Evolutionary conservation across 495 filamentous ascomycete species (phyloP).

Genomic region (Penicillium psychrofluorescens): DNA sequence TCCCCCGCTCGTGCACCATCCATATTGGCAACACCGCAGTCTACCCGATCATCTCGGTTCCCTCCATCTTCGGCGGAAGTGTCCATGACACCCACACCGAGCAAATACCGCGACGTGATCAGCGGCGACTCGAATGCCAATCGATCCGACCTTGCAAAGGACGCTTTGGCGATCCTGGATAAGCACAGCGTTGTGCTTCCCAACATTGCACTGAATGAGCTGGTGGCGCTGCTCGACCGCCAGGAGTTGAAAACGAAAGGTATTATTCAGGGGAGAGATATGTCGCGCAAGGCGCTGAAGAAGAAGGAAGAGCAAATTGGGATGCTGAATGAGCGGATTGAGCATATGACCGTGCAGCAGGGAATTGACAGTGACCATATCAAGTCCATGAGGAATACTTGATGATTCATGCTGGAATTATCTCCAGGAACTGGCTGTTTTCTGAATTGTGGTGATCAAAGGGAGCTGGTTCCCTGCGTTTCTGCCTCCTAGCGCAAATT

Average conservation of each 20-base stretch:
- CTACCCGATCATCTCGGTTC: constrained; percentile 13
- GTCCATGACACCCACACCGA: constrained; percentile 44
- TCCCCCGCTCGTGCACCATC: constrained; percentile 2
- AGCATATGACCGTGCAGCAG: not conserved
- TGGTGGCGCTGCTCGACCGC: constrained; percentile 44
- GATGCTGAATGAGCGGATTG: constrained; percentile 43
- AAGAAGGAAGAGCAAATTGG: constrained; percentile 54
- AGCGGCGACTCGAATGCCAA: constrained; percentile 16
- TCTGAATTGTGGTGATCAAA: no score
- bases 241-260: constrained; percentile 51
- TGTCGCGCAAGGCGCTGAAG: constrained; percentile 51
- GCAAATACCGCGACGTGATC: constrained; percentile 33
- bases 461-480: constrained; percentile 29
- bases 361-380: no score
- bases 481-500: constrained; percentile 33
- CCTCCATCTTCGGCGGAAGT: constrained; percentile 26
- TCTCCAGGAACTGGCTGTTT: no score
- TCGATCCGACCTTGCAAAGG: constrained; percentile 42
- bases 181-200: constrained; percentile 38
- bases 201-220: constrained; percentile 25
- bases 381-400: no score
- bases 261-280: constrained; percentile 54
- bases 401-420: no score
- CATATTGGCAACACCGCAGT: constrained; percentile 14
- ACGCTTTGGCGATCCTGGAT: constrained; percentile 45